Conservation (phyloP, 2,329 filamentous ascomycete species). For the Aureobasidium mangrovei region DNA sequence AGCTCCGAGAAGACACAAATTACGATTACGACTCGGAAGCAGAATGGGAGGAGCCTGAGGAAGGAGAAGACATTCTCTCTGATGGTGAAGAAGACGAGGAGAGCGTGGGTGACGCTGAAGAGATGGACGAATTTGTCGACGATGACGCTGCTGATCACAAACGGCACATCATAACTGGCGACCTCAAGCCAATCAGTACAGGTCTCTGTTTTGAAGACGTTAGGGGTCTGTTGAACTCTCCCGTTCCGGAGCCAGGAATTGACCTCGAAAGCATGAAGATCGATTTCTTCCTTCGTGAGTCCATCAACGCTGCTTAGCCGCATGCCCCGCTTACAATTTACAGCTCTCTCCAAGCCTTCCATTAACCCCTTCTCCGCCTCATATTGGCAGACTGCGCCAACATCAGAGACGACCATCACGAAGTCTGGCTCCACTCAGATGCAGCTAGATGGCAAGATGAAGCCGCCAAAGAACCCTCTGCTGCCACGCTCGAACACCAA, state of each 20-base stretch:
- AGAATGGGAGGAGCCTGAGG: conserved; percentile 73
- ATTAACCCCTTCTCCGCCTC: conserved; percentile 78
- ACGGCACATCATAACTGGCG: conserved; percentile 51
- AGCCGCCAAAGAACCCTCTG: conserved; percentile 36
- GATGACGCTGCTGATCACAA: conserved; percentile 53
- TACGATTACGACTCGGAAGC: conserved; percentile 81
- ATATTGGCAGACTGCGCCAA: conserved; percentile 56
- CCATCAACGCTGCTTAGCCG: background rate
- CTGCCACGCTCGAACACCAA: conserved; percentile 29
- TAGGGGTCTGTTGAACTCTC: background rate
- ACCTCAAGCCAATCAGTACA: conserved; percentile 66
- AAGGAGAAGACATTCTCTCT: conserved; percentile 57
- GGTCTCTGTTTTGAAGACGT: conserved; percentile 76
- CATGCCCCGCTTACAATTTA: background rate
- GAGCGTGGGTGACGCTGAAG: conserved; percentile 67
- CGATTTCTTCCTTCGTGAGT: conserved; percentile 47
- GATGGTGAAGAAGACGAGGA: conserved; percentile 60
- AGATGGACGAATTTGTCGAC: conserved; percentile 83
- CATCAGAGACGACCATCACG: background rate
- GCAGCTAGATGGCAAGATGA: conserved; percentile 23
- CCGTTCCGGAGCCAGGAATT: background rate
- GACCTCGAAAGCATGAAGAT: conserved; percentile 40
- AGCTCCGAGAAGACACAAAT: conserved; percentile 53
- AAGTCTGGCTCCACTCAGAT: conserved; percentile 11
- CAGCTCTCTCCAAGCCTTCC: conserved; percentile 40